Evolutionary conservation across 2,329 filamentous ascomycete species (phyloP).

Genomic region (Epichloe gansuensis): DNA sequence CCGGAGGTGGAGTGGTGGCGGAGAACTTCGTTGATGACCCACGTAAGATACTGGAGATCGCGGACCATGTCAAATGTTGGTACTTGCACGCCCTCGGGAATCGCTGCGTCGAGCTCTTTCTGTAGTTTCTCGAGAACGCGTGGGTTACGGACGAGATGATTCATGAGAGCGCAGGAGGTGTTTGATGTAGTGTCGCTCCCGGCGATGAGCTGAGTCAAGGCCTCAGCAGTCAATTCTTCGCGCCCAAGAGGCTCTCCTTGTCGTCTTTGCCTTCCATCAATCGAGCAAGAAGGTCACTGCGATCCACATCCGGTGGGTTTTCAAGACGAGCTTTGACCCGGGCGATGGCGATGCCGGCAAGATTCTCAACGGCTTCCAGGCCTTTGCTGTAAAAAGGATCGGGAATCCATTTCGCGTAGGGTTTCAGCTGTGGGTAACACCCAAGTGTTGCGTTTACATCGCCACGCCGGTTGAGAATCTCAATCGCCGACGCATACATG

Average conservation of each 20-base stretch:
- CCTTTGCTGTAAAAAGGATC: conserved; percentile 73
- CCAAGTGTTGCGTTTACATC: conserved; percentile 77
- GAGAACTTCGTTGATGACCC: conserved; percentile 71
- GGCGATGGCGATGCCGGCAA: conserved; percentile 80
- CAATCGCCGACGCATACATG: conserved; percentile 67
- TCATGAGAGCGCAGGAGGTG: conserved; percentile 73
- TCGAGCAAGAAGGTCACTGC: conserved; percentile 69
- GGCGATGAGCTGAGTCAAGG: conserved; percentile 76
- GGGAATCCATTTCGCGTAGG: conserved; percentile 68
- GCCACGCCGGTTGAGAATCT: conserved; percentile 78
- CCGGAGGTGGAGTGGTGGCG: conserved; percentile 79
- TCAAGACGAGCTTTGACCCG: conserved; percentile 65
- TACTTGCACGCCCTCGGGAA: conserved; percentile 49
- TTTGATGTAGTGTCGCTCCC: conserved; percentile 69
- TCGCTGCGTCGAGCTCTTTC: conserved; percentile 58
- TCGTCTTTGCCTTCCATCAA: conserved; percentile 81
- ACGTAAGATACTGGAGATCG: conserved; percentile 63
- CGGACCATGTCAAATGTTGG: conserved; percentile 62
- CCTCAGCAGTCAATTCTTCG: conserved; percentile 77
- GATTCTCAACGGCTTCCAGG: conserved; percentile 60
- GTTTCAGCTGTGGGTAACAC: conserved; percentile 60
- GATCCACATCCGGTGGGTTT: conserved; percentile 50
- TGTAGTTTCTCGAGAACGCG: conserved; percentile 61
- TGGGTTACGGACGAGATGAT: conserved; percentile 58
- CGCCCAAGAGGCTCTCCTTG: conserved; percentile 59